phyloP scores from a whole-genome alignment of 331 rosid genomes.

The Malus hybrid region DNA sequence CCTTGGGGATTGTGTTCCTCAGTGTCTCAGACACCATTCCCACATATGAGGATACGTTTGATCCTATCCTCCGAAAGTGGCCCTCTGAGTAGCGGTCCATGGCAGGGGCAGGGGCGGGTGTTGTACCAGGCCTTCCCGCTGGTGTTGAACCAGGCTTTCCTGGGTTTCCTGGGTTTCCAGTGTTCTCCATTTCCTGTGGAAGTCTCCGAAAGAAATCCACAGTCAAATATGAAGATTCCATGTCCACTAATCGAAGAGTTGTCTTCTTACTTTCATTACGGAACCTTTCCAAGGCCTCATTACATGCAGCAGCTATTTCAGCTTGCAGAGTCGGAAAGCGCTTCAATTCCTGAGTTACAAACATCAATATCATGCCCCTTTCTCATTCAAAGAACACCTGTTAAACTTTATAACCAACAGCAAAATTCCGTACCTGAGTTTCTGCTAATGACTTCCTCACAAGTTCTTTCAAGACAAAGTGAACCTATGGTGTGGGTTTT shows the following conservation, averaged over 20 bases:
- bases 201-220: constrained; percentile 91
- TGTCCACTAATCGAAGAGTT: constrained; percentile 79
- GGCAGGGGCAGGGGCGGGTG: constrained; percentile 10
- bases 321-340: constrained; percentile 91
- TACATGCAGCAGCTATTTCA: constrained; percentile 72
- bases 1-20: constrained; percentile 77
- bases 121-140: not conserved
- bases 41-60: constrained; percentile 80
- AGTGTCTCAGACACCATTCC: constrained; percentile 87
- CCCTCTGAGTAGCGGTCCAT: constrained; percentile 72
- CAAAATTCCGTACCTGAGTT: constrained; percentile 55
- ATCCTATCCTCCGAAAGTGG: constrained; percentile 83
- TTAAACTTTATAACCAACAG: not conserved
- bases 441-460: constrained; percentile 91
- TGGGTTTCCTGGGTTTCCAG: constrained; percentile 23
- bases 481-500: constrained; percentile 43
- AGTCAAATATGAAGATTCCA: constrained; percentile 91
- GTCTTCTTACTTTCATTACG: constrained; percentile 83
- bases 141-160: not conserved
- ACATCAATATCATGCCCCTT: constrained; percentile 2
- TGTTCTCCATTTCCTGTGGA: constrained; percentile 79
- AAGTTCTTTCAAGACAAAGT: constrained; percentile 85
- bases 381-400: not conserved
- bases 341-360: constrained; percentile 58
- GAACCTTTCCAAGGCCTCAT: constrained; percentile 78